phyloP scores from a whole-genome alignment of 176 grass and related monocot species.

The Aegilops speltoides region DNA sequence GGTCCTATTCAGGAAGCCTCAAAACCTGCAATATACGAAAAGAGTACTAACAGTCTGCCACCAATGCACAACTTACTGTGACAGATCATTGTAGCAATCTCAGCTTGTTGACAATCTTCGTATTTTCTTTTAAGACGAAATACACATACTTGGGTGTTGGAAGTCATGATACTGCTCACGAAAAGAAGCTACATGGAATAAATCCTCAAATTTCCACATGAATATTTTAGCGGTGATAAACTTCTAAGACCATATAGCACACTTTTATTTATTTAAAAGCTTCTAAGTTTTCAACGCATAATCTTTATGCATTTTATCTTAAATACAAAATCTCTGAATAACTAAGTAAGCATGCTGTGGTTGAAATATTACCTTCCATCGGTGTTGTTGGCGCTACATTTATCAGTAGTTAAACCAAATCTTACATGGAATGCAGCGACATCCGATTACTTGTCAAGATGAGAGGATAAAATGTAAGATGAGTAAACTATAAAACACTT shows the following conservation, averaged over 20 bases:
- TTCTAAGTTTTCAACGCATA: background rate
- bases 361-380: conserved; percentile 62
- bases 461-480: no score
- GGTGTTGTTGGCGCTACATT: background rate
- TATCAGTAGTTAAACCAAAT: no score
- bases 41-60: background rate
- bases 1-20: conserved; percentile 81
- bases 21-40: conserved; percentile 52
- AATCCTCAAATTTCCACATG: background rate
- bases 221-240: background rate
- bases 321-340: conserved; percentile 1
- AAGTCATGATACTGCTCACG: background rate
- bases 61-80: background rate
- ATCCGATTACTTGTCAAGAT: no score
- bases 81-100: no score
- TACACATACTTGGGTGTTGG: background rate
- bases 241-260: background rate
- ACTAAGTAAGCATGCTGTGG: conserved; percentile 11
- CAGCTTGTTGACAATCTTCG: no score
- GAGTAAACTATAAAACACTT: no score
- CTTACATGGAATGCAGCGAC: no score
- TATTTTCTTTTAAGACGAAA: no score
- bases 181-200: background rate
- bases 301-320: background rate
- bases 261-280: background rate